A percentile compares a stretch with the other conserved stretches of the same genome.
Evolutionary conservation across 2,329 filamentous ascomycete genomes (phyloP).

Genomic region (Cordyceps fumosorosea): DNA sequence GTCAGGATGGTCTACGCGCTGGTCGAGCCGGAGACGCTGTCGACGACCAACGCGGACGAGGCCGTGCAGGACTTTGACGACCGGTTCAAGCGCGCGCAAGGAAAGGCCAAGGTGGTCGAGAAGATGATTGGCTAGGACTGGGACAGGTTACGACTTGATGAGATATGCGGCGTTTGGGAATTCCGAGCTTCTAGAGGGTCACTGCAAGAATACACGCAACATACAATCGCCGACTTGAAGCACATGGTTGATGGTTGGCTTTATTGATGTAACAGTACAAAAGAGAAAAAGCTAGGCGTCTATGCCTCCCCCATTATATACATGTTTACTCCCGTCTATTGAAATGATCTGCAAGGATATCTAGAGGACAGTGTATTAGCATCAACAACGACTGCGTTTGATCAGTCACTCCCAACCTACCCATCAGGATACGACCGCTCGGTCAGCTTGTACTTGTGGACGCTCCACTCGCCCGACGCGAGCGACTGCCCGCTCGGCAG

Average conservation of each 20-base stretch:
- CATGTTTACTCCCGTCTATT: slow-evolving; percentile 29
- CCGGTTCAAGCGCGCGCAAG: slow-evolving; percentile 71
- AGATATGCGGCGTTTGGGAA: slow-evolving; percentile 7
- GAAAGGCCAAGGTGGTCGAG: slow-evolving; percentile 81
- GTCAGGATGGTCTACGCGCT: slow-evolving; percentile 68
- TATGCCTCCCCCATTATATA: slow-evolving; percentile 17
- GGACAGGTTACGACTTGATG: slow-evolving; percentile 10
- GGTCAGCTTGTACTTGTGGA: slow-evolving; percentile 61
- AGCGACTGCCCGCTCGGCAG: slow-evolving; percentile 64
- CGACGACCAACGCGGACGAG: slow-evolving; percentile 79
- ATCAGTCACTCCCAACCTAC: slow-evolving; percentile 43
- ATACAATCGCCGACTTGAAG: background rate
- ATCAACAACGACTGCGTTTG: background rate
- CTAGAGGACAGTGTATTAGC: slow-evolving; percentile 31
- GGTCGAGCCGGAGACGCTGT: slow-evolving; percentile 70
- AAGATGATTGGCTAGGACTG: slow-evolving; percentile 48
- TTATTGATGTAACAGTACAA: slow-evolving; percentile 8
- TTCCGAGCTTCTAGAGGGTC: background rate
- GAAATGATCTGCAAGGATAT: slow-evolving; percentile 59
- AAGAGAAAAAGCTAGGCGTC: slow-evolving; percentile 11
- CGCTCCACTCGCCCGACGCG: slow-evolving; percentile 49
- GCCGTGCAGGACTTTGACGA: slow-evolving; percentile 90
- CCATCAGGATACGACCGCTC: slow-evolving; percentile 62
- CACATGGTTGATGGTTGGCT: background rate
- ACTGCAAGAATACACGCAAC: background rate